Base-by-base conservation (phyloP, 306 rosid genomes). In the Lathyrus oleraceus region DNA sequence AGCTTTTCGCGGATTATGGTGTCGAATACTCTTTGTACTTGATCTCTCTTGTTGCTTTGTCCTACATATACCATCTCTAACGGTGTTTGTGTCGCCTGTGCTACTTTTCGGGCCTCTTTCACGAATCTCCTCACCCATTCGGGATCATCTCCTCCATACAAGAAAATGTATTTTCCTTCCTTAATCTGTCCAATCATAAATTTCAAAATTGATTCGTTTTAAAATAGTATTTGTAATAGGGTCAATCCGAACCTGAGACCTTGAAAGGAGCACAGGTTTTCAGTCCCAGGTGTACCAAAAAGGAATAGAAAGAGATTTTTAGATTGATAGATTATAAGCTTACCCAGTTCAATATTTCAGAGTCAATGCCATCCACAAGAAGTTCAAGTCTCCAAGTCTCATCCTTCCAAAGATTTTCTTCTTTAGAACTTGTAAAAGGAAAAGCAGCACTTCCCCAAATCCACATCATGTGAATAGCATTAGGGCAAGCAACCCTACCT, bases 381-480 rank as follows among this genome's bases (percentile, higher is more conserved):
- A 85, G 69, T 78, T 83, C 93, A 20, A 83, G 84, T 67, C 82
- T 74, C 90, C 90, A 85, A 10, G 71, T 79, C 77, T 87, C 93
- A 35, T 85, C 90, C 68, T 69, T 83, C 93, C 90, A 87, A 1
- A 87, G 81, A 63, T 70, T 69, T 83, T 87, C 90, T 66, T 87
- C 93, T 61, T 67, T 83, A 19, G 54, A 6, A 62, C 79, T 87
- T 6, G 90, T 85, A 78, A 87, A 85, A 65, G 93, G 93, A 70
- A 81, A 87, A 19, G 93, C 93, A 25, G 65, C 70, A 47, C 86
- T 83, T 72, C 88, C 90, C 90, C 90, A 87, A 73, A 85, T 87
- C 85, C 88, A 87, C 86, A 87, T 87, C 93, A 87, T 87, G 79
- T 85, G 93, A 38, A 87, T 76, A 57, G 93, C 93, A 57, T 87